Base-by-base conservation (phyloP, 1,284 basidiomycete species). In the Sphaerobolus stellatus region DNA sequence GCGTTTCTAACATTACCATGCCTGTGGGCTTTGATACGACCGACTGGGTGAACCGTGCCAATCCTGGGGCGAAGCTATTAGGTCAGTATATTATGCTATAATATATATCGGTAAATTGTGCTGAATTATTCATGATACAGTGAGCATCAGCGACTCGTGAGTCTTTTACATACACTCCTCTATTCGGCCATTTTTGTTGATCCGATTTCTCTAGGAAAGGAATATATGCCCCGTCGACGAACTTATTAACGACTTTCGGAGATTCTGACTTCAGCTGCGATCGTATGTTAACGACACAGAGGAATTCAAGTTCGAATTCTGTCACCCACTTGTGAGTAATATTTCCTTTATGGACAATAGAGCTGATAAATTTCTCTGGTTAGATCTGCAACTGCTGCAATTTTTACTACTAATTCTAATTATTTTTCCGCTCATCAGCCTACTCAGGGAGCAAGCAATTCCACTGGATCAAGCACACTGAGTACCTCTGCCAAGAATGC, bases 21-120 rank as follows among this genome's bases (percentile, higher is more conserved):
- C 67, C 65, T 1, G 50, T 62, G 1, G 64, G 64, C 5, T 72
- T 77, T 52, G 72, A 80, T 58, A 64, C 65, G 1, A 76, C 75
- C 57, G 77, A 75, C 4, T 83, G 71, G 58, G 75, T 78, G 53
- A 73, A 81, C 58, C 70, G 77, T 28, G 79, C 75, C 2, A 66
- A 72, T 52, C 74, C 79, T 3, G 59, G 58, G 2, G 58, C 58
- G 2, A 61, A 67, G 43, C 58, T 82, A 22, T 60, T 81, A 34
- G 78, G 80, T 80, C 60, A 56, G 77, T 66, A 14, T 8, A 25
- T 45, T 24, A 18, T 30, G 30, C 27, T 28, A 5, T 41, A 2
- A 29, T 44, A 25, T n/a, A 24, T 34, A 25, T n/a, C n/a, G n/a
- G n/a, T n/a, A n/a, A n/a, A 50, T 46, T 30, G 45, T 24, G 24